Evolutionary conservation across 2,329 filamentous ascomycete genomes (phyloP), one percentile per base, ranked within the genome.

Genomic region (Periconia digitata): DNA sequence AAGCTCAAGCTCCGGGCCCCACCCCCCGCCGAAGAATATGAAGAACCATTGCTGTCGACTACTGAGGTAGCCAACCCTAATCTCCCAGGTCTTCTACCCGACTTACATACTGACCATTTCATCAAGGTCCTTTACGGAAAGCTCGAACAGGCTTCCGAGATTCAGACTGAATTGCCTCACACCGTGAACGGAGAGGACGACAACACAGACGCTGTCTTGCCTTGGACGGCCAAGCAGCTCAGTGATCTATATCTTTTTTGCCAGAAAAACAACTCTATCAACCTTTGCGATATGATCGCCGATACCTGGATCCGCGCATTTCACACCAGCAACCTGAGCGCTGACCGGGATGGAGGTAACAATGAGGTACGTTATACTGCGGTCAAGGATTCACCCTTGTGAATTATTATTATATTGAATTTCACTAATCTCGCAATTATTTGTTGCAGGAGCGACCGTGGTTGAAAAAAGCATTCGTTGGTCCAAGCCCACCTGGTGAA

Each of bases 251-350:
- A 69, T 53, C 46, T 67, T 27, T 34, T 54, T 17, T 52, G 53
- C 46, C 63, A 64, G 45, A 16, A 51, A 3, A 23, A 44, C 15
- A 12, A 44, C 1, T 22, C 50, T 3, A 61, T 50, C 48, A 29
- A 65, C 32, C 32, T 57, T 18, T 69, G 65, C 49, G 65, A 70
- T 43, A 50, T 70, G 13, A 44, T 70, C 22, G 53, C 54, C 29
- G 66, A 70, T 37, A 66, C 60, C 5, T 70, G 65, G 65, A 70
- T 70, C 46, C 65, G 62, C 15, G 63, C 60, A 1, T 63, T 67
- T 47, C 66, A 66, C 22, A 39, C 21, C 5, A 39, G 46, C 5
- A 56, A 62, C 39, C 37, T n/a, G n/a, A n/a, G n/a, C n/a, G n/a
- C n/a, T n/a, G n/a, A n/a, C n/a, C n/a, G 21, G 8, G 36, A 38